A percentile compares a stretch with the other conserved stretches of the same genome.
Evolutionary conservation across 768 basidiomycete species (phyloP).

Genomic region (Tylopilus rubrobrunneus): DNA sequence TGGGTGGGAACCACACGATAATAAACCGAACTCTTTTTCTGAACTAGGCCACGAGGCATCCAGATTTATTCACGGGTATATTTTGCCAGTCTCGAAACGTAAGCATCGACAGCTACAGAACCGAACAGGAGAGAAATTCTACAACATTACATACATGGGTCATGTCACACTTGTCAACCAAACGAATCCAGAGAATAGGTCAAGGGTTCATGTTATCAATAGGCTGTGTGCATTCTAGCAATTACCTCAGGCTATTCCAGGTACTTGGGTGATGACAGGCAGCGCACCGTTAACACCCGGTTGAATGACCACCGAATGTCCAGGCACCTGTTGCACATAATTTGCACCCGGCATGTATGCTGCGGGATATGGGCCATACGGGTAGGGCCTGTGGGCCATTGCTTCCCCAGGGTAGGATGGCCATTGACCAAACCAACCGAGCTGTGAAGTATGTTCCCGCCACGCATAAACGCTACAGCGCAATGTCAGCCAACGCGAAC

Average conservation of each 20-base stretch:
- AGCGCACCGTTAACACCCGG: constrained; percentile 59
- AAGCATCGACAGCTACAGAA: constrained; percentile 8
- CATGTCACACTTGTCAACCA: constrained; percentile 8
- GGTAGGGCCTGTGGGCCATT: constrained; percentile 20
- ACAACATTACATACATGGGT: neutral
- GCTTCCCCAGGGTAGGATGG: constrained; percentile 49
- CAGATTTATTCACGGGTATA: constrained; percentile 10
- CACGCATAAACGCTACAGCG: constrained; percentile 27
- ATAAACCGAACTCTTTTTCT: constrained; percentile 18
- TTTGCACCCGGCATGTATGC: constrained; percentile 25
- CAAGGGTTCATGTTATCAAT: neutral
- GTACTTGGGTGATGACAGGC: constrained; percentile 60
- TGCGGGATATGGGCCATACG: constrained; percentile 28
- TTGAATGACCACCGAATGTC: constrained; percentile 65
- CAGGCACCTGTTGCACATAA: constrained; percentile 49
- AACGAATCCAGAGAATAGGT: neutral
- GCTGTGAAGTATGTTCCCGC: constrained; percentile 43
- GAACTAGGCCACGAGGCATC: constrained; percentile 27
- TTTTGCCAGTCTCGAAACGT: constrained; percentile 11
- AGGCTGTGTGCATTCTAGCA: neutral
- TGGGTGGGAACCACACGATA: constrained; percentile 25
- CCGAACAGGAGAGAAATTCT: constrained; percentile 1
- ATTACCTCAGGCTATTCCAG: constrained; percentile 27
- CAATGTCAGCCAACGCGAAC: neutral
- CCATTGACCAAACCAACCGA: constrained; percentile 74